Percentiles rank a stretch among this genome's conserved stretches.
Conservation (phyloP, 2,329 filamentous ascomycete genomes). For the Neonectria sp. region DNA sequence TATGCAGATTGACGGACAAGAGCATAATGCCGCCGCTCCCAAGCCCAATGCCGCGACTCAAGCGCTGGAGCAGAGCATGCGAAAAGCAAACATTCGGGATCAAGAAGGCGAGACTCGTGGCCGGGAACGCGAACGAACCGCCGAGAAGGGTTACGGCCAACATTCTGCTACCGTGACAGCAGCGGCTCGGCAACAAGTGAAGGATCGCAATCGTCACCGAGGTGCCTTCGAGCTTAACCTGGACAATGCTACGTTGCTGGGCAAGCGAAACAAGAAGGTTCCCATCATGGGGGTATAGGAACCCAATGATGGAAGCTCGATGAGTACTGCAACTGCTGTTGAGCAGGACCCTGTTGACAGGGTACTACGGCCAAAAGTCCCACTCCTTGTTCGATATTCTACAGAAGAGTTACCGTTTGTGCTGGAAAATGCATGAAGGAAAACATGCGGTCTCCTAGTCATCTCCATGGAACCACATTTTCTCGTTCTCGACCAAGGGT, state of each 20-base stretch:
- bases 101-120: conserved; percentile 53
- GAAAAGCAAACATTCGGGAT: conserved; percentile 81
- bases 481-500: not conserved
- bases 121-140: conserved; percentile 52
- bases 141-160: conserved; percentile 86
- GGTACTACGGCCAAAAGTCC: conserved; percentile 27
- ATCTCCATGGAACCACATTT: not conserved
- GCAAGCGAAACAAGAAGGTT: conserved; percentile 74
- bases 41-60: conserved; percentile 69
- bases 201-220: conserved; percentile 76
- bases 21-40: conserved; percentile 58
- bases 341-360: conserved; percentile 35
- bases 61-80: conserved; percentile 89
- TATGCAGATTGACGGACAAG: conserved; percentile 74
- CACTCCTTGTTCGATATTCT: conserved; percentile 30
- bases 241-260: conserved; percentile 90
- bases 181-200: conserved; percentile 85
- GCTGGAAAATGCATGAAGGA: conserved; percentile 32
- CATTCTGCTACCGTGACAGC: conserved; percentile 88
- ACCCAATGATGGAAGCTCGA: conserved; percentile 29
- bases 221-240: conserved; percentile 93
- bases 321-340: conserved; percentile 15
- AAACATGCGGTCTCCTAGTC: not conserved
- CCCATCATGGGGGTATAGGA: conserved; percentile 59
- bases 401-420: conserved; percentile 37